Evolutionary conservation across 371 early-diverging fungal genomes (phyloP), one percentile per base, ranked within the genome.

Genomic region (Mortierella sp.): DNA sequence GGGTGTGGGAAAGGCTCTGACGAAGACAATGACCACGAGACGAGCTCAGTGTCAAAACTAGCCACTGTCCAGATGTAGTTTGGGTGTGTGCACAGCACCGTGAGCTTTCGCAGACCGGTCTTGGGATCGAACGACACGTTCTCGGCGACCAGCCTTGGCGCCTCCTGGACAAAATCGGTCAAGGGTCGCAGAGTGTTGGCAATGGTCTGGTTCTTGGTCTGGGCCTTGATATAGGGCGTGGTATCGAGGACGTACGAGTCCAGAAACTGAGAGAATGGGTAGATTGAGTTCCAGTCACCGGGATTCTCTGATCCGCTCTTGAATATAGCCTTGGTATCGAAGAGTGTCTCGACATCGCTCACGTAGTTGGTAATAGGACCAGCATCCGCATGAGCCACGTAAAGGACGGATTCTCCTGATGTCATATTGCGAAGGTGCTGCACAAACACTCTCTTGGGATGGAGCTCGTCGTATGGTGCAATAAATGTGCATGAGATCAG

Each of bases 241-340:
- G 87, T 72, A 56, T 90, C 83, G 50, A 90, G 83, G 14, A 81
- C 80, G 64, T 87, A 88, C 14, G 86, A 84, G 34, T 87, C 89
- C 59, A 92, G 64, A 68, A 90, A 92, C 31, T 86, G 85, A 62
- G 85, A 85, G 72, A 90, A 89, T 3, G 93, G 93, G 69, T 86
- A 90, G 17, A 92, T 79, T 0, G 87, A 82, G 21, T 85, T 83
- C 89, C 88, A 90, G 21, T 89, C 87, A 26, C 81, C 82, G 34
- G 82, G 83, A 32, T 85, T 81, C 15, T 60, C 52, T 5, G 51
- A 30, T 24, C 78, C 58, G 11, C 57, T 69, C 31, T 85, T 81
- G 39, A 55, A 53, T 56, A 81, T 81, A 2, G 83, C 80, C 26
- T 47, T 54, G 12, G 82, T 72, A 2, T 64, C 76, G 9, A 87